These are phyloP conservation scores for Platanthera zijinensis DNA, from an alignment of 106 monocot genomes.

Conservation along the genomic window DNA sequence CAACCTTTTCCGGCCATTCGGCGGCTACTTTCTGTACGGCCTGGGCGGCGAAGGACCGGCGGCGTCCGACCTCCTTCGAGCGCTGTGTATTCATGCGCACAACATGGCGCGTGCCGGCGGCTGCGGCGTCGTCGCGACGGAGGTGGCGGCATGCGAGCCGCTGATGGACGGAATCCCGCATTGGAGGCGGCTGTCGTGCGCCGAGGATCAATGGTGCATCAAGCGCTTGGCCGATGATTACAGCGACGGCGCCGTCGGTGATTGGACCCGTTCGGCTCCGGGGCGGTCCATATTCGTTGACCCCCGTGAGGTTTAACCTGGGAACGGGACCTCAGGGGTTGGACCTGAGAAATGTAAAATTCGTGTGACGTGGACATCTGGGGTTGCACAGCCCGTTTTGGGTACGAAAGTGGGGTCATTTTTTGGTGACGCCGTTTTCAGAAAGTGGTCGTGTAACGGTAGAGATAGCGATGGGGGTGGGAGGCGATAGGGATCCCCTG, in stretches of 20 bases:
- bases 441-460: background rate
- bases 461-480: background rate
- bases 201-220: constrained; percentile 61
- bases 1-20: constrained; percentile 50
- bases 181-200: constrained; percentile 46
- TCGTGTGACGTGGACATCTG: background rate
- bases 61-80: constrained; percentile 13
- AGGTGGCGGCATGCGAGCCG: constrained; percentile 53
- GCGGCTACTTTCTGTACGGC: constrained; percentile 53
- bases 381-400: background rate
- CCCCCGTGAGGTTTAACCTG: constrained; percentile 36
- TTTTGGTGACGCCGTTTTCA: constrained; percentile 2
- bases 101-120: constrained; percentile 46
- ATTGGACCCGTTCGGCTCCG: constrained; percentile 45
- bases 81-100: constrained; percentile 34
- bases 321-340: background rate
- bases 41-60: constrained; percentile 30
- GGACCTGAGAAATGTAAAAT: background rate
- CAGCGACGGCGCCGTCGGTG: constrained; percentile 31
- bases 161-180: constrained; percentile 36
- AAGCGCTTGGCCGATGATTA: constrained; percentile 38
- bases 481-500: background rate
- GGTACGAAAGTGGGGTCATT: background rate
- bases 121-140: constrained; percentile 40
- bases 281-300: constrained; percentile 42